A percentile compares a stretch with the other conserved stretches of the same genome.
These are phyloP conservation scores for Artemisia argyi DNA, from an alignment of 129 eudicot species.

Conservation along the genomic window DNA sequence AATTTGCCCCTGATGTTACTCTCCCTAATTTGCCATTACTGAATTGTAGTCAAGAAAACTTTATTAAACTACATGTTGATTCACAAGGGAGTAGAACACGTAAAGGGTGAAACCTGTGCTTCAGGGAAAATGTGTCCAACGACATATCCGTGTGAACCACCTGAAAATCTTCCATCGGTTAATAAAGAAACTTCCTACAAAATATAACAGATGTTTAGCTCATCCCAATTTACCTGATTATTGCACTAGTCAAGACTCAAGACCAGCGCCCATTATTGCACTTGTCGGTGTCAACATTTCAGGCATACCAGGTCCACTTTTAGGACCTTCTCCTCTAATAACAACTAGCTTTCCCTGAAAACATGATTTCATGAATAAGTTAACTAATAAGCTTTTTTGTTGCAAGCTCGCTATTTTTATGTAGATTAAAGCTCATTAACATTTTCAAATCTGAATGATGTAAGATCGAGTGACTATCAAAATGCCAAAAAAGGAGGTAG, in stretches of 20 bases:
- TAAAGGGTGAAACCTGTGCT: conserved; percentile 60
- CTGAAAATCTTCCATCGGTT: conserved; percentile 81
- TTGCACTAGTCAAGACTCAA: too few species aligned
- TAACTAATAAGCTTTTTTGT: background rate
- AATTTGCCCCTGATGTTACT: too few species aligned
- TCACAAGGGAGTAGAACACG: background rate
- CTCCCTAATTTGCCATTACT: too few species aligned
- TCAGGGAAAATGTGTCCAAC: conserved; percentile 93
- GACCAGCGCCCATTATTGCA: conserved; percentile 98
- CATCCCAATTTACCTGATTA: too few species aligned
- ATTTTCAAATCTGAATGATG: too few species aligned
- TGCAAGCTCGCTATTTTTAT: background rate
- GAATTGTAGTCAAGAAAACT: too few species aligned
- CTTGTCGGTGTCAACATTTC: conserved; percentile 99
- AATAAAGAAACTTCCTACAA: too few species aligned
- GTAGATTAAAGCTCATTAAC: too few species aligned
- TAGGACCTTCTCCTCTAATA: conserved; percentile 98
- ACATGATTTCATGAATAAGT: background rate
- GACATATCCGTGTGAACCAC: conserved; percentile 93
- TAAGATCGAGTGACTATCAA: too few species aligned
- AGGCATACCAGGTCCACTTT: conserved; percentile 99
- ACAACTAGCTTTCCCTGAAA: conserved; percentile 92
- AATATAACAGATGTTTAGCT: too few species aligned
- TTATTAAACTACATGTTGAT: too few species aligned
- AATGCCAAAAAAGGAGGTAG: background rate